phyloP scores from a whole-genome alignment of 345 rosid genomes.

The Hibiscus tridactylites region DNA sequence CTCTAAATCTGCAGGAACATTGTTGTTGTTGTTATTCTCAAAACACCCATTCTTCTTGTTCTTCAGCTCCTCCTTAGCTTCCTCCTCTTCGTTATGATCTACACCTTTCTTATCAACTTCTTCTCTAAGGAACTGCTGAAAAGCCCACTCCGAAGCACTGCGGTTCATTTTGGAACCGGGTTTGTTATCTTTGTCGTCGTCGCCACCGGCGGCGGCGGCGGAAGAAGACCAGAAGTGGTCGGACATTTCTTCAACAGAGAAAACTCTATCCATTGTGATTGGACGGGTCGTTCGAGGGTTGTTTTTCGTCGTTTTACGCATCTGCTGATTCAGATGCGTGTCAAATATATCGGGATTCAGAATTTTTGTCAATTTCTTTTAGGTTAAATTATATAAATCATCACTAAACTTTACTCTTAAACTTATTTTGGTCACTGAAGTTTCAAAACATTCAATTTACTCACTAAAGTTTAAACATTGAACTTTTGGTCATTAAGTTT shows the following conservation, averaged over 20 bases:
- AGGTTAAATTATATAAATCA: too few relatives aligned
- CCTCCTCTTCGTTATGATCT: neutral
- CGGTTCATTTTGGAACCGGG: conserved; percentile 32
- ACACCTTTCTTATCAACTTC: conserved; percentile 1
- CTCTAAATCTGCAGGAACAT: conserved; percentile 30
- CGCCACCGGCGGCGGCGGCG: neutral
- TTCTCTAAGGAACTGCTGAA: conserved; percentile 57
- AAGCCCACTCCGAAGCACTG: conserved; percentile 75
- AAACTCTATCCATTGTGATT: conserved; percentile 40
- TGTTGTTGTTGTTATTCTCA: neutral
- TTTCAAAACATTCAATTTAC: too few relatives aligned
- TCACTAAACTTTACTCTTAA: too few relatives aligned
- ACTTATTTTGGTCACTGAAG: too few relatives aligned
- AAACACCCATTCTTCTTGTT: neutral
- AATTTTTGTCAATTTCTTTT: too few relatives aligned
- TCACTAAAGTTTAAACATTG: too few relatives aligned
- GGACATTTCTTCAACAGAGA: conserved; percentile 57
- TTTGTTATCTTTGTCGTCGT: neutral
- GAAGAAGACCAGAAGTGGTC: conserved; percentile 39
- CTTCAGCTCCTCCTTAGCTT: neutral
- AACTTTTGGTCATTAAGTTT: too few relatives aligned
- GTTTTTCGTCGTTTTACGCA: neutral
- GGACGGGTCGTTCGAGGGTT: neutral
- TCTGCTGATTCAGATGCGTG: too few relatives aligned
- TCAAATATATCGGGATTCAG: too few relatives aligned